A percentile compares a stretch with the other conserved stretches of the same genome.
phyloP scores from a whole-genome alignment of 495 filamentous ascomycete genomes.

The Bacidia rubella region DNA sequence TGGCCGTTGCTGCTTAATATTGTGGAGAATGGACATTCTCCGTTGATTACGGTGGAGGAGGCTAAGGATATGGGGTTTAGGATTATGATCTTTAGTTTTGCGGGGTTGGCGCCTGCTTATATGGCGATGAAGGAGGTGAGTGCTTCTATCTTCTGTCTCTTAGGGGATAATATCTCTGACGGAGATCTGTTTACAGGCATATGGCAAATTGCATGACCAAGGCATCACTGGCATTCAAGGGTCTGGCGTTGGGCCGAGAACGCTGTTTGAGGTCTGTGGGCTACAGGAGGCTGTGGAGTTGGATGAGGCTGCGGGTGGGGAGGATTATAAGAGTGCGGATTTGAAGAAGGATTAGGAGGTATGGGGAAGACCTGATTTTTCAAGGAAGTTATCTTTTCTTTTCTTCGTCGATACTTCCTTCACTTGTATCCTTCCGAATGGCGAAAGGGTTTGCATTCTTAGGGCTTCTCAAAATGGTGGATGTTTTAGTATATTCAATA shows the following conservation, averaged over 20 bases:
- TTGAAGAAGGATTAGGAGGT: background rate
- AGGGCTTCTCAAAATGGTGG: too few relatives aligned
- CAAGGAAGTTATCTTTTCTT: too few relatives aligned
- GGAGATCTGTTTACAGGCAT: too few relatives aligned
- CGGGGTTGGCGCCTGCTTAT: slow-evolving; percentile 37
- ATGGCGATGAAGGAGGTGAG: slow-evolving; percentile 35
- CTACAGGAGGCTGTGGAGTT: slow-evolving; percentile 43
- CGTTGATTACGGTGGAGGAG: slow-evolving; percentile 41
- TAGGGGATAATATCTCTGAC: too few relatives aligned
- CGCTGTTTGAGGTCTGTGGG: slow-evolving; percentile 45
- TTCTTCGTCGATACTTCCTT: too few relatives aligned
- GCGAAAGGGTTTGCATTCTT: too few relatives aligned
- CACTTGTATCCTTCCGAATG: too few relatives aligned
- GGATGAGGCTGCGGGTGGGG: slow-evolving; percentile 41
- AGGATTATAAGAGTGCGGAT: slow-evolving; percentile 26
- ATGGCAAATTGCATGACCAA: slow-evolving; percentile 33
- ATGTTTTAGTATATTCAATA: too few relatives aligned
- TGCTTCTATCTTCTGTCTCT: too few relatives aligned
- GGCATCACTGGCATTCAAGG: slow-evolving; percentile 33
- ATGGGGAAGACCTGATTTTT: too few relatives aligned
- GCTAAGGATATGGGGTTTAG: slow-evolving; percentile 47
- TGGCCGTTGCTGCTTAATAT: slow-evolving; percentile 52
- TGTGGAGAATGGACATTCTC: slow-evolving; percentile 47
- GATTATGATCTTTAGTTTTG: slow-evolving; percentile 49
- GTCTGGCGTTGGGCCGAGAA: slow-evolving; percentile 32